Evolutionary conservation across 176 grass and related monocot genomes (phyloP), one percentile per base, ranked within the genome.

Genomic region (Bonia amplexicaulis): DNA sequence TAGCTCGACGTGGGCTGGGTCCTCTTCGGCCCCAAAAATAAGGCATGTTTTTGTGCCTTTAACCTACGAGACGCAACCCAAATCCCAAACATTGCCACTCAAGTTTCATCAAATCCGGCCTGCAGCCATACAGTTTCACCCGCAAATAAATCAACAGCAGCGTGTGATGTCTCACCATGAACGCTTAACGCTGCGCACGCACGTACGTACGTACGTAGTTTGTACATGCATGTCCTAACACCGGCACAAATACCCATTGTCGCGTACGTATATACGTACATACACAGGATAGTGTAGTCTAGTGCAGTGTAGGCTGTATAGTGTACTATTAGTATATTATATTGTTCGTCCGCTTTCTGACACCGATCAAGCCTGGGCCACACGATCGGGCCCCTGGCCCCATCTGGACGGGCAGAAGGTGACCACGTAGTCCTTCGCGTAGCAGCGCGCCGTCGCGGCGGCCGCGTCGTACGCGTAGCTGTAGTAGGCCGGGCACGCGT

Each of bases 401-500:
- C 91, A 93, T 74, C 85, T 85, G 46, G 83, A 80, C 55, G 93
- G 93, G 76, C 91, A 98, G 87, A 98, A 93, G 11, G 87, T 89
- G 71, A 98, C 26, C 29, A 79, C 77, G 80, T 95, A 98, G 19
- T 92, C 93, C 54, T 57, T 60, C 40, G 85, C 85, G 87, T 77
- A 82, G 91, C 96, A 95, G 20, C 66, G 85, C 19, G 92, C 40
- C 63, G 91, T 54, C 0, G 85, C 66, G 53, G 96, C 77, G 10
- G 93, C 84, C 54, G 88, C 35, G 86, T 95, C 89, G 74, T 87
- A 98, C 2, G 91, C 93, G 75, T 95, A 95, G 77, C 96, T 95
- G 72, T 93, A 81, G 83, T 95, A 98, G 0, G 62, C 57, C 54
- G 93, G 96, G 68, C 96, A 98, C 0, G 91, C 93, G 49, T 93